Evolutionary conservation across 192 early-diverging fungal species (phyloP), one percentile per base, ranked within the genome.

Genomic region (Phlyctochytrium planicorne): DNA sequence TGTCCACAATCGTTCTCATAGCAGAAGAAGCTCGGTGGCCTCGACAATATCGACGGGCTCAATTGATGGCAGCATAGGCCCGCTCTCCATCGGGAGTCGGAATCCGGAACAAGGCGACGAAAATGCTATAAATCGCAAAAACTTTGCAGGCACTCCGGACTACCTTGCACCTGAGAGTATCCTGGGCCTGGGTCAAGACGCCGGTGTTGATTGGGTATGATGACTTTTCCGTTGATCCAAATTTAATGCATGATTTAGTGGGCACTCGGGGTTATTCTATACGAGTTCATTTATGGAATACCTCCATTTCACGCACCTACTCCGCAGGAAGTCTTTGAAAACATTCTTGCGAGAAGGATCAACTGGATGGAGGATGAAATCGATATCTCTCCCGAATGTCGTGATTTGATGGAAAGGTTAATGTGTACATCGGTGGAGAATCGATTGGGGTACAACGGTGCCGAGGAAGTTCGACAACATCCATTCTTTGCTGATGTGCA

Each of bases 121-220:
- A 65, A 60, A 74, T 71, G 62, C 79, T 71, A 62, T 35, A 33
- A 68, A 72, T 0, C 67, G 72, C 14, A 86, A 88, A 50, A 78
- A 77, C 16, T 90, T 89, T 61, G 88, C 90, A 17, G 93, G 93
- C n/a, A 94, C 93, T 17, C 93, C 93, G 0, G 93, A 94, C 70
- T 94, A 94, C 64, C 65, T 94, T 52, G 93, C 93, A 16, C 93
- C 93, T 17, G 93, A 94, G 66, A 88, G 87, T 63, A 93, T 94
- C 37, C 73, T 94, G 30, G 93, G 93, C 16, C 77, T 89, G 36
- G 90, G 91, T 17, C 90, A 94, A 70, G 91, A 91, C 65, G 80
- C 82, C 2, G 88, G 88, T 75, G 93, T 94, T 6, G 93, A 94
- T 77, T 94, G 93, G 92, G 90, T 92, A 83, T 52, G n/a, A n/a